Base-by-base conservation (phyloP, 129 eudicot genomes). In the Gnaphalium uliginosum region DNA sequence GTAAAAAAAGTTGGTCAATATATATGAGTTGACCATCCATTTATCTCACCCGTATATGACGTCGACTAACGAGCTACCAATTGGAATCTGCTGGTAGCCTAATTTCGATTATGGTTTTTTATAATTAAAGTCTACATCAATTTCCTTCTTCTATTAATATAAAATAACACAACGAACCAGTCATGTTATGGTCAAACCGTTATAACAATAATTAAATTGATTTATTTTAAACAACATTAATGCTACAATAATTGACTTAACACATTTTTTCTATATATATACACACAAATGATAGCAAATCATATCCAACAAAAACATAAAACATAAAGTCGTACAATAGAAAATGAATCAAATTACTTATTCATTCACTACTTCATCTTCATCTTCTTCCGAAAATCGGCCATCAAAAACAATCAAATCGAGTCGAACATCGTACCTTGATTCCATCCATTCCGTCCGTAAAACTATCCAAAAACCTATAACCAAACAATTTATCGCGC, bases 401-500 rank as follows among this genome's bases (percentile, higher is more conserved):
- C 74, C 25, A 8, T 58, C 74, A 66, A 63, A 72, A 30, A 39
- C 29, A 53, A 48, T 26, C 17, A 81, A 81, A 75, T 6, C 73
- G 0, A 35, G 8, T 75, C 69, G n/a, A 21, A 53, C 77, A 33
- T 30, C 85, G 1, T 77, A 35, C 75, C 81, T 29, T 10, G 54
- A 81, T 13, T 48, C 85, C 3, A 86, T 85, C 57, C 90, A 83
- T 62, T 78, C 87, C 4, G 81, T 80, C 27, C 83, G 85, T 11
- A 89, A 76, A 53, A 72, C 75, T 29, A 72, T 64, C 53, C 77
- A 68, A 19, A 85, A 83, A 68, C 82, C 79, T 23, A 62, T 50
- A 54, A 74, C 48, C 64, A 90, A 90, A 73, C 82, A 83, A 13
- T 91, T 84, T 14, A 90, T 90, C 4, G 92, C 96, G 5, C 96